A percentile compares a stretch with the other conserved stretches of the same genome.
Evolutionary conservation across 768 basidiomycete genomes (phyloP).

Genomic region (Auricularia sp.): DNA sequence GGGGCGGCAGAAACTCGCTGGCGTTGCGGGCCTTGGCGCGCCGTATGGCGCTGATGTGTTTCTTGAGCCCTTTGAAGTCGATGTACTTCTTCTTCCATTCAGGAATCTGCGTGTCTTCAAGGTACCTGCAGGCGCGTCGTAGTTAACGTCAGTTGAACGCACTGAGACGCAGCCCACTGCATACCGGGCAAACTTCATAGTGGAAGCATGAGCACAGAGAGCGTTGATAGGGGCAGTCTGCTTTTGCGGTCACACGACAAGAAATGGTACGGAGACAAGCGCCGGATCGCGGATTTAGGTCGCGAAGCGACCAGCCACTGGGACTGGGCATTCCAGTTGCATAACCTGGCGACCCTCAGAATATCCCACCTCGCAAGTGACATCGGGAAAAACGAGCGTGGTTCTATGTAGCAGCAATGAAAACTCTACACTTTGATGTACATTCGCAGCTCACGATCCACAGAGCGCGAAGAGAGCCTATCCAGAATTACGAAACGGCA

Average conservation of each 20-base stretch:
- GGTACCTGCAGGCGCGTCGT: constrained; percentile 33
- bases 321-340: no score
- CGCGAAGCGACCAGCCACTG: no score
- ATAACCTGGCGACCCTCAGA: no score
- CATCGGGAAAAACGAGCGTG: no score
- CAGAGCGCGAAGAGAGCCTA: no score
- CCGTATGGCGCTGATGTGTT: constrained; percentile 47
- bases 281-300: no score
- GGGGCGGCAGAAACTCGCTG: background rate
- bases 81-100: constrained; percentile 70
- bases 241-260: background rate
- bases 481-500: no score
- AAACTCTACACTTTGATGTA: background rate
- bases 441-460: no score
- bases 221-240: background rate
- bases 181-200: constrained; percentile 54
- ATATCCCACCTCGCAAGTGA: no score
- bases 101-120: constrained; percentile 66
- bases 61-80: constrained; percentile 65
- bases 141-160: no score
- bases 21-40: constrained; percentile 15
- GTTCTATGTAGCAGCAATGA: background rate
- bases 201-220: background rate
- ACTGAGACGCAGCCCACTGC: background rate
- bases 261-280: background rate